A percentile compares a stretch with the other conserved stretches of the same genome.
Conservation (phyloP, 306 rosid genomes). For the Vigna unguiculata region DNA sequence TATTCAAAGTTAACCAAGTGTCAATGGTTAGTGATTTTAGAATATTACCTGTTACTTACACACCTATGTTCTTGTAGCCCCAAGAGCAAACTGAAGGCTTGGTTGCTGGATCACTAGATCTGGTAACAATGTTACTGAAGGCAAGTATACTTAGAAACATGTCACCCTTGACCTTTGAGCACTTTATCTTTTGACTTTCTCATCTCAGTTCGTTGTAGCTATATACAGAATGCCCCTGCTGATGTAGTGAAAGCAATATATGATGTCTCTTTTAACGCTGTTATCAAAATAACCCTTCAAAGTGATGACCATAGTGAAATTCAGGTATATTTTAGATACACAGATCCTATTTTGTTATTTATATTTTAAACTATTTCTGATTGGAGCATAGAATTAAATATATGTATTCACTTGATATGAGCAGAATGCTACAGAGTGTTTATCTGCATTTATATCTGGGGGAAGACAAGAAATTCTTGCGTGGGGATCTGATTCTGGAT, state of each 20-base stretch:
- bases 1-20: slow-evolving; percentile 35
- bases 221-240: slow-evolving; percentile 80
- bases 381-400: slow-evolving; percentile 38
- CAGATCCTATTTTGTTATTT: slow-evolving; percentile 13
- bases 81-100: slow-evolving; percentile 88
- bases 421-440: slow-evolving; percentile 95
- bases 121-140: slow-evolving; percentile 87
- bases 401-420: slow-evolving; percentile 42
- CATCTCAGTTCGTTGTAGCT: slow-evolving; percentile 50
- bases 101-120: slow-evolving; percentile 91
- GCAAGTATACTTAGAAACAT: slow-evolving; percentile 65
- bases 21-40: slow-evolving; percentile 24
- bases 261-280: slow-evolving; percentile 77
- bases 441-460: slow-evolving; percentile 79
- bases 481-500: slow-evolving; percentile 83
- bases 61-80: slow-evolving; percentile 58
- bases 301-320: slow-evolving; percentile 92
- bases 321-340: slow-evolving; percentile 66
- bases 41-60: slow-evolving; percentile 46
- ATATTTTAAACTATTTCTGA: slow-evolving; percentile 36
- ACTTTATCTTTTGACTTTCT: slow-evolving; percentile 45
- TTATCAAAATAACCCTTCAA: slow-evolving; percentile 71
- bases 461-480: slow-evolving; percentile 79
- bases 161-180: slow-evolving; percentile 35
- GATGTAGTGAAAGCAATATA: slow-evolving; percentile 80